phyloP scores from a whole-genome alignment of 176 grass and related monocot species.

The Juncus effusus region DNA sequence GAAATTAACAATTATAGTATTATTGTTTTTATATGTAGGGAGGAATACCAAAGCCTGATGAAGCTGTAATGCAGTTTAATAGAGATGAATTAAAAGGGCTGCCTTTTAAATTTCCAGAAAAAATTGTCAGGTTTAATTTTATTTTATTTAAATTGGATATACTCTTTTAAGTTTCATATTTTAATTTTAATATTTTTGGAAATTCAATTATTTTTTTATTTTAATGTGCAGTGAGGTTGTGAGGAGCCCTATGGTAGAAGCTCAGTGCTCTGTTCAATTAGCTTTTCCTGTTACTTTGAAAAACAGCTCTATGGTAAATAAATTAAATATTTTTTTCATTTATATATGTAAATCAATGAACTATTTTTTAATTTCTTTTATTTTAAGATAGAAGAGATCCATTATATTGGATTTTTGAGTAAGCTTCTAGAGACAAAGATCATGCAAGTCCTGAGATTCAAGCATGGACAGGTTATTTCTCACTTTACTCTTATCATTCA shows the following conservation, averaged over 20 bases:
- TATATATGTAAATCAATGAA: conserved; percentile 3
- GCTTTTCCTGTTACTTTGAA: conserved; percentile 85
- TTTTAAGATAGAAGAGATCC: conserved; percentile 83
- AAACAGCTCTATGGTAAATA: conserved; percentile 72
- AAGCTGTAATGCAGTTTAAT: conserved; percentile 63
- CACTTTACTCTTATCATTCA: conserved; percentile 7
- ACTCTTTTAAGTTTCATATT: conserved; percentile 18
- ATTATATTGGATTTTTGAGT: conserved; percentile 87
- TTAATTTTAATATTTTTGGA: conserved; percentile 27
- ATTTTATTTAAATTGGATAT: conserved; percentile 10
- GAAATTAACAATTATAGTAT: conserved; percentile 12
- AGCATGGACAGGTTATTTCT: conserved; percentile 84
- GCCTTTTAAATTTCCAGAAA: conserved; percentile 91
- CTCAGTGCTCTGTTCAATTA: conserved; percentile 95
- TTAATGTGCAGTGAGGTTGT: conserved; percentile 84
- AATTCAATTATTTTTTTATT: conserved; percentile 16
- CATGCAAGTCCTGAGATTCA: conserved; percentile 98
- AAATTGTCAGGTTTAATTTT: conserved; percentile 69
- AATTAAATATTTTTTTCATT: conserved; percentile 15
- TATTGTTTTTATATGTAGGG: conserved; percentile 52
- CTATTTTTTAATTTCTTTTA: conserved; percentile 33
- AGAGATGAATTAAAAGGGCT: conserved; percentile 95
- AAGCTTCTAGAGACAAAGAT: conserved; percentile 99
- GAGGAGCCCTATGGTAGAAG: conserved; percentile 96
- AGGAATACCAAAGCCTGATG: conserved; percentile 71